A percentile compares a stretch with the other conserved stretches of the same genome.
Evolutionary conservation across 2,329 filamentous ascomycete genomes (phyloP).

Genomic region (Dissoconium aciculare): DNA sequence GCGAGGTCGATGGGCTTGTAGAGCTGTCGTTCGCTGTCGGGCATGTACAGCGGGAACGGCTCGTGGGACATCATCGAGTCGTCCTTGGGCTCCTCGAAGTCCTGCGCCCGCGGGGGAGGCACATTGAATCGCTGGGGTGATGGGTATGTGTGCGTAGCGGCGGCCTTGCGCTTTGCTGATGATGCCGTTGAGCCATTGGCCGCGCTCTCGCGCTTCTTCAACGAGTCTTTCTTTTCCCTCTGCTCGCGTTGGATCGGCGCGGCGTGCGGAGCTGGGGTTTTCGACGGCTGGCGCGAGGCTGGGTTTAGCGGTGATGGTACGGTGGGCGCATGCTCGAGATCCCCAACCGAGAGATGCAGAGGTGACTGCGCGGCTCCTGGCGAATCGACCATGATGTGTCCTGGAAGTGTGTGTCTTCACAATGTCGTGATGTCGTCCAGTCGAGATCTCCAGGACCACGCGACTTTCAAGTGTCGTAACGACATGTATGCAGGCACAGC

Average conservation of each 20-base stretch:
- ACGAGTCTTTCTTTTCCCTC: slow-evolving; percentile 35
- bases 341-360: slow-evolving; percentile 2
- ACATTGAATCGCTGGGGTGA: slow-evolving; percentile 38
- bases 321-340: slow-evolving; percentile 43
- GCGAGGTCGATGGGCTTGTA: slow-evolving; percentile 39
- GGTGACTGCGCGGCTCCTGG: neutral
- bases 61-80: slow-evolving; percentile 34
- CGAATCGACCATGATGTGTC: slow-evolving; percentile 4
- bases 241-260: slow-evolving; percentile 33
- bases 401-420: no score
- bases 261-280: slow-evolving; percentile 27
- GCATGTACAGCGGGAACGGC: slow-evolving; percentile 29
- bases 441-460: no score
- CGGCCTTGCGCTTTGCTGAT: slow-evolving; percentile 28
- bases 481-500: no score
- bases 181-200: slow-evolving; percentile 22
- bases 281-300: slow-evolving; percentile 27
- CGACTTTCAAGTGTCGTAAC: no score
- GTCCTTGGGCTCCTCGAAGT: slow-evolving; percentile 36
- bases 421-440: no score
- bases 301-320: slow-evolving; percentile 63
- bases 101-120: slow-evolving; percentile 31
- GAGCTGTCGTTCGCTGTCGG: slow-evolving; percentile 29
- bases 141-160: slow-evolving; percentile 22
- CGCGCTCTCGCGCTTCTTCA: slow-evolving; percentile 38